phyloP scores from a whole-genome alignment of 2,329 filamentous ascomycete genomes.

The Sphaerostilbella broomeana region DNA sequence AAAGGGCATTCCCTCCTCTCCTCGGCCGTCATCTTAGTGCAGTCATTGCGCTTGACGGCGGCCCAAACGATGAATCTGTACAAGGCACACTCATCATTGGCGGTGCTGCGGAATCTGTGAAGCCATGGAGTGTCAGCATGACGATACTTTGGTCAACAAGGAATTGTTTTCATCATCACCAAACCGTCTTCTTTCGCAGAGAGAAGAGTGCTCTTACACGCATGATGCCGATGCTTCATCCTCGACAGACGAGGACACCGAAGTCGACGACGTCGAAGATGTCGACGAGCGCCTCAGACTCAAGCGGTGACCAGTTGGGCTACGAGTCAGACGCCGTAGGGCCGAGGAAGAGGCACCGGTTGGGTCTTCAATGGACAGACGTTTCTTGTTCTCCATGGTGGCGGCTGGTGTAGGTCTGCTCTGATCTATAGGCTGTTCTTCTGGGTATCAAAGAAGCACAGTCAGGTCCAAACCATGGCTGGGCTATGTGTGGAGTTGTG shows the following conservation, averaged over 20 bases:
- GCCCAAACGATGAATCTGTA: slow-evolving; percentile 52
- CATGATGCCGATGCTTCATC: slow-evolving; percentile 23
- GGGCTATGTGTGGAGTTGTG: slow-evolving; percentile 5
- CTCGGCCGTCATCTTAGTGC: slow-evolving; percentile 38
- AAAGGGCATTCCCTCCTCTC: slow-evolving; percentile 48
- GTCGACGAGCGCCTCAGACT: slow-evolving; percentile 26
- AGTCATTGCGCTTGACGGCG: slow-evolving; percentile 48
- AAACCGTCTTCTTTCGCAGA: background rate
- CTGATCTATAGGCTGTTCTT: slow-evolving; percentile 12
- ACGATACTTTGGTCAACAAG: no score
- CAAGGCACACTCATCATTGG: slow-evolving; percentile 44
- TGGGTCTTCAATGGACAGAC: slow-evolving; percentile 23
- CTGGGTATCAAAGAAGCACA: slow-evolving; percentile 11
- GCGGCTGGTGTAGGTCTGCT: slow-evolving; percentile 5
- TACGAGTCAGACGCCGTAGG: slow-evolving; percentile 27
- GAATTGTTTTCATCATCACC: no score
- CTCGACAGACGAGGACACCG: slow-evolving; percentile 18
- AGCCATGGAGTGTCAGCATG: no score
- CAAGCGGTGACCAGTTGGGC: slow-evolving; percentile 26
- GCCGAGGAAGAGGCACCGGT: slow-evolving; percentile 24
- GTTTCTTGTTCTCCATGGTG: slow-evolving; percentile 28
- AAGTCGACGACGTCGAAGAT: slow-evolving; percentile 23
- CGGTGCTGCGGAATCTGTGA: slow-evolving; percentile 38
- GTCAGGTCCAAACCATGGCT: slow-evolving; percentile 5
- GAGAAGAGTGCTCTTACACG: slow-evolving; percentile 25